Percentiles rank a stretch among this genome's conserved stretches.
phyloP scores from a whole-genome alignment of 305 asterid species.

The Fraxinus dipetala region DNA sequence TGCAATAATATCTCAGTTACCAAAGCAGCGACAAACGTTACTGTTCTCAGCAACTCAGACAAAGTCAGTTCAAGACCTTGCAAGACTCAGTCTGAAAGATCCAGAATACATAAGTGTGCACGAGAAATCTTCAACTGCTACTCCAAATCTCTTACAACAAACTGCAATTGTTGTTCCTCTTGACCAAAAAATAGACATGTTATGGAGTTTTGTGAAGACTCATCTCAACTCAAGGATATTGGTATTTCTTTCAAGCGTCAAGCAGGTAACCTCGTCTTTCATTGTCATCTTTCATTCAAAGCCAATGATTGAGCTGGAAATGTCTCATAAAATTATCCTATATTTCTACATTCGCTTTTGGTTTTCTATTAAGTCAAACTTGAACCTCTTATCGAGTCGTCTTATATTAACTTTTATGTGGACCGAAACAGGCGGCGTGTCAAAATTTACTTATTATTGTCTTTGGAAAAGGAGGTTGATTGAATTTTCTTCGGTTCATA shows the following conservation, averaged over 20 bases:
- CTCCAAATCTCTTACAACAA: constrained; percentile 81
- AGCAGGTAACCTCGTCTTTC: constrained; percentile 57
- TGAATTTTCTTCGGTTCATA: not conserved
- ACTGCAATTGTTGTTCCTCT: constrained; percentile 77
- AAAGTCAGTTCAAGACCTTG: constrained; percentile 91
- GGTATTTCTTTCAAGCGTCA: constrained; percentile 85
- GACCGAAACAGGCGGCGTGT: not conserved
- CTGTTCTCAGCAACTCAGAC: constrained; percentile 98
- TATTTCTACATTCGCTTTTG: not conserved
- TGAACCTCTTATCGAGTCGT: not conserved
- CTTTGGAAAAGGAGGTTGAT: not conserved
- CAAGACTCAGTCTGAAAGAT: constrained; percentile 94
- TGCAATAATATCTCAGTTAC: constrained; percentile 91
- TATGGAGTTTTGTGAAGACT: constrained; percentile 90
- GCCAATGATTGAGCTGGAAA: not conserved
- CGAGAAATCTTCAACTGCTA: constrained; percentile 80
- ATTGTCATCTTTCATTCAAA: not conserved
- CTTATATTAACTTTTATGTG: not conserved
- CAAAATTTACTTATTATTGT: not conserved
- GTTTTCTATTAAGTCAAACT: not conserved
- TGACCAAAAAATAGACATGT: constrained; percentile 80
- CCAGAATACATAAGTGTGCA: constrained; percentile 94
- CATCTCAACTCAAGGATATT: constrained; percentile 81
- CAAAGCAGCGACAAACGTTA: constrained; percentile 77
- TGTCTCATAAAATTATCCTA: not conserved